These are phyloP conservation scores for Binderoboletus segoi DNA, from an alignment of 1,284 basidiomycete species.

Conservation along the genomic window DNA sequence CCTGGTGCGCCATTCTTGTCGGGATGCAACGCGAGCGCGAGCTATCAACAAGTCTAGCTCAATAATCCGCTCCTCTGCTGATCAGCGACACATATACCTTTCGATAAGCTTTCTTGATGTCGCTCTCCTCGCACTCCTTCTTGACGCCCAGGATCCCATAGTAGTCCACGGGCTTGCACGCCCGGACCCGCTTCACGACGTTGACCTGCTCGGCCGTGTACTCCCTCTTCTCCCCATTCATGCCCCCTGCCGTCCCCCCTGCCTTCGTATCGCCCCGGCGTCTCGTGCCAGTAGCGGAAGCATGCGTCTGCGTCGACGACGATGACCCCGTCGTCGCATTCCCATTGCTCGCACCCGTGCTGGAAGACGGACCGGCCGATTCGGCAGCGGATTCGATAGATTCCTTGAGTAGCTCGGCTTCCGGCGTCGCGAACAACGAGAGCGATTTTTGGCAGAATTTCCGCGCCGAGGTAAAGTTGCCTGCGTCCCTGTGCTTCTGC, in stretches of 20 bases:
- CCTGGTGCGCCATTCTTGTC: conserved; percentile 98
- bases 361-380: conserved; percentile 33
- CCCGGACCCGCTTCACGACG: conserved; percentile 85
- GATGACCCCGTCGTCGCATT: conserved; percentile 41
- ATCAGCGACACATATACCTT: conserved; percentile 61
- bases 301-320: conserved; percentile 61
- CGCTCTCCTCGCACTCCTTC: conserved; percentile 84
- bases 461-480: conserved; percentile 77
- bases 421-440: conserved; percentile 79
- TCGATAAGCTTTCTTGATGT: conserved; percentile 96
- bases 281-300: conserved; percentile 67
- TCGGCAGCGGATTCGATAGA: conserved; percentile 58
- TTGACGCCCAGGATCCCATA: conserved; percentile 91
- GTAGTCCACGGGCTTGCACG: conserved; percentile 88
- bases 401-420: conserved; percentile 71
- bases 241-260: conserved; percentile 52
- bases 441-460: conserved; percentile 93
- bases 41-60: conserved; percentile 46
- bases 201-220: conserved; percentile 86
- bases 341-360: conserved; percentile 31
- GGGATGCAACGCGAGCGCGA: conserved; percentile 92
- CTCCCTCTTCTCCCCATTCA: conserved; percentile 74
- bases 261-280: conserved; percentile 48
- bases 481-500: conserved; percentile 69
- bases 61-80: conserved; percentile 8